Percentiles rank a stretch among this genome's conserved stretches.
phyloP scores from a whole-genome alignment of 768 basidiomycete species.

The Dioszegia crocea region DNA sequence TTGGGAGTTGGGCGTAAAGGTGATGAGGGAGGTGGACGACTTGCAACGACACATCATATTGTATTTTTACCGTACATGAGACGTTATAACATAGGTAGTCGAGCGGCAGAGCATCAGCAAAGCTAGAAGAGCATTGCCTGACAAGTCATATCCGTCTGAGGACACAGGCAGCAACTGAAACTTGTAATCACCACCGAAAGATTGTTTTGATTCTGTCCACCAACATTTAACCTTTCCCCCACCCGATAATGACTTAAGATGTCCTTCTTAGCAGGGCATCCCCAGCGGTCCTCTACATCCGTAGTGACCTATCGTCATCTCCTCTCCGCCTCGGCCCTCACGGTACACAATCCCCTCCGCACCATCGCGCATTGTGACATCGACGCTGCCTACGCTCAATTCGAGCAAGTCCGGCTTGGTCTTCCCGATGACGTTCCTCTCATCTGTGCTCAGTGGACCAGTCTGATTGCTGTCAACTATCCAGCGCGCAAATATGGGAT shows the following conservation, averaged over 20 bases:
- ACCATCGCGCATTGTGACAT: slow-evolving; percentile 85
- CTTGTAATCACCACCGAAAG: neutral
- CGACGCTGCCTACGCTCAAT: slow-evolving; percentile 58
- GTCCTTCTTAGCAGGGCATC: slow-evolving; percentile 24
- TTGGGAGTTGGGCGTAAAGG: too few species aligned
- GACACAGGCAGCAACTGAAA: too few species aligned
- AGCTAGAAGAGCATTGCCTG: too few species aligned
- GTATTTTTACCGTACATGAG: too few species aligned
- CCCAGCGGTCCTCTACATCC: neutral
- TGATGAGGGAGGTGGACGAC: neutral
- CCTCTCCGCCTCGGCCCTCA: slow-evolving; percentile 3
- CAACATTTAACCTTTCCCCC: neutral
- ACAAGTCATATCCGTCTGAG: too few species aligned
- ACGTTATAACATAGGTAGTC: too few species aligned
- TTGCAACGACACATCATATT: too few species aligned
- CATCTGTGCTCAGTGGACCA: slow-evolving; percentile 43
- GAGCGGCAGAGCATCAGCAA: too few species aligned
- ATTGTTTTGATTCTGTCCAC: neutral
- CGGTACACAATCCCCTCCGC: slow-evolving; percentile 50
- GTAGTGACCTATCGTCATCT: slow-evolving; percentile 24
- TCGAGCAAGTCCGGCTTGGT: slow-evolving; percentile 76
- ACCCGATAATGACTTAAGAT: slow-evolving; percentile 9
- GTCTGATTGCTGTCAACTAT: slow-evolving; percentile 89
- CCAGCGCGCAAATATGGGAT: slow-evolving; percentile 89
- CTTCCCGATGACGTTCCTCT: slow-evolving; percentile 52